Evolutionary conservation across 306 rosid species (phyloP).

Genomic region (Medicago ruthenica): DNA sequence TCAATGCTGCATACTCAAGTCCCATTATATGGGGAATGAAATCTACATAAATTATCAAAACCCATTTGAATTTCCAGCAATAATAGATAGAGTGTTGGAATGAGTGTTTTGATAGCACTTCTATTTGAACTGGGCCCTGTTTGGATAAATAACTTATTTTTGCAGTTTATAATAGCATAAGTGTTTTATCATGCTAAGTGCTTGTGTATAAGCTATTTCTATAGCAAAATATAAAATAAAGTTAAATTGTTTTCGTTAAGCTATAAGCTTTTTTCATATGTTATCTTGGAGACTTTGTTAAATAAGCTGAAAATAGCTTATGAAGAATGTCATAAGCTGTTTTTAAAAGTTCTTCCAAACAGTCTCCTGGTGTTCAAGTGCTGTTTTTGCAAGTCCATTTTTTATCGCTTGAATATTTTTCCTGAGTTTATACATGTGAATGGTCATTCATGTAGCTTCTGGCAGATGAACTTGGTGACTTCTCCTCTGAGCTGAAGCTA

Average conservation of each 20-base stretch:
- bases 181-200: no score
- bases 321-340: no score
- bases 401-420: constrained; percentile 38
- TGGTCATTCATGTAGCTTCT: constrained; percentile 53
- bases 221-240: no score
- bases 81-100: background rate
- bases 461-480: constrained; percentile 98
- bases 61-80: background rate
- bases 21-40: background rate
- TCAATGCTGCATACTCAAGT: background rate
- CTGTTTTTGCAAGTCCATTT: constrained; percentile 12
- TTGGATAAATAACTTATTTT: no score
- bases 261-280: no score
- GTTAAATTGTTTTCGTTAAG: no score
- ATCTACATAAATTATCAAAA: background rate
- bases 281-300: no score
- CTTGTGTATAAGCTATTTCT: no score
- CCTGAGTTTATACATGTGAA: constrained; percentile 43
- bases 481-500: constrained; percentile 80
- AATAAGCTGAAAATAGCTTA: no score
- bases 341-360: no score
- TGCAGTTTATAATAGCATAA: no score
- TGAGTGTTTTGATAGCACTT: background rate
- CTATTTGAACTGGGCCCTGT: background rate
- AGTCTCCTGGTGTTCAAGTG: background rate